These are phyloP conservation scores for Balamuthia mandrillaris DNA, from an alignment of 208 protist genomes.

Conservation along the genomic window DNA sequence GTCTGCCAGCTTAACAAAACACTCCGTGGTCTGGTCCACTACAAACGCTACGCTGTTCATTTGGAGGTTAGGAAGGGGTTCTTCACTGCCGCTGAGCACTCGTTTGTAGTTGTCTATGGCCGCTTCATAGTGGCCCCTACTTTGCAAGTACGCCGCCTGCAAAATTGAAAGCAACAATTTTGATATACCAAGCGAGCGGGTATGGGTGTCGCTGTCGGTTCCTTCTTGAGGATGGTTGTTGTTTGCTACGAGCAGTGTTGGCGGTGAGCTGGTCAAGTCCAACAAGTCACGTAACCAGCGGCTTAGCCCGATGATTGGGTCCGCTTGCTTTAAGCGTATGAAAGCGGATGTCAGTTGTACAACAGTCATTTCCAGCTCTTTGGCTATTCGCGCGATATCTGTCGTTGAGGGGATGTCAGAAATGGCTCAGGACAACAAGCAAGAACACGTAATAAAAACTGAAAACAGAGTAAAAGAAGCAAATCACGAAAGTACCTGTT, in stretches of 20 bases:
- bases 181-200: too few relatives aligned
- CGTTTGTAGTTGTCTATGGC: background rate
- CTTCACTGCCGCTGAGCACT: background rate
- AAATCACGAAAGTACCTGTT: too few relatives aligned
- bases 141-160: background rate
- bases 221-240: background rate
- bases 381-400: background rate
- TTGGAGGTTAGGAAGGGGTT: background rate
- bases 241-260: background rate
- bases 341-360: conserved; percentile 34
- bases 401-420: too few relatives aligned
- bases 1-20: background rate
- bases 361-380: conserved; percentile 45
- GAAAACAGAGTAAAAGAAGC: too few relatives aligned
- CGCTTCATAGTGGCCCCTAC: background rate
- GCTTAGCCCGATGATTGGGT: conserved; percentile 29
- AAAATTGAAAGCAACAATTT: background rate
- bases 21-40: background rate
- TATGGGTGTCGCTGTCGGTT: too few relatives aligned
- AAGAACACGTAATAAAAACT: too few relatives aligned
- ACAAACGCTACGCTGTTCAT: background rate
- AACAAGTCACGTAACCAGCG: background rate
- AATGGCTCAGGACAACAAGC: too few relatives aligned
- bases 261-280: background rate
- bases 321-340: conserved; percentile 28